A percentile compares a stretch with the other conserved stretches of the same genome.
Evolutionary conservation across 2,329 filamentous ascomycete species (phyloP).

Genomic region (Aspergillus eucalypticola): DNA sequence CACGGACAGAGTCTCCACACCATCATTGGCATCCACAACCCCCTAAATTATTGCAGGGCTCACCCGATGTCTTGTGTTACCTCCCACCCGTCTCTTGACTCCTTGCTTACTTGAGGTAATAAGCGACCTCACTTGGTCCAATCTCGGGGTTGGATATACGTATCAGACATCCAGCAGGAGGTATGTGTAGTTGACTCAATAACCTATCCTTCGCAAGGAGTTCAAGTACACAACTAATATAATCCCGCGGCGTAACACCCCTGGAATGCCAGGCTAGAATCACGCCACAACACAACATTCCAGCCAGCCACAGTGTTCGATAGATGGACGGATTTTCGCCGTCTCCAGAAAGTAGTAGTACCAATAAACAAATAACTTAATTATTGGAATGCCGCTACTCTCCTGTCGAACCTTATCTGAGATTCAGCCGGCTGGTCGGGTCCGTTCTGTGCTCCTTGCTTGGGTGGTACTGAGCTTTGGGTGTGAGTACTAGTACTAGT

Average conservation of each 20-base stretch:
- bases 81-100: neutral
- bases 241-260: no score
- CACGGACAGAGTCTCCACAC: neutral
- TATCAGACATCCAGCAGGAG: neutral
- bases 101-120: neutral
- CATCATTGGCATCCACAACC: neutral
- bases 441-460: neutral
- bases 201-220: neutral
- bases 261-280: neutral
- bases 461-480: neutral
- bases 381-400: neutral
- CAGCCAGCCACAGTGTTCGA: neutral
- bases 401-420: neutral
- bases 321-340: neutral
- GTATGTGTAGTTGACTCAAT: neutral
- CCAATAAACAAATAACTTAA: no score
- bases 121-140: neutral
- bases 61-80: neutral
- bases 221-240: neutral
- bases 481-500: neutral
- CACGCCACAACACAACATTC: neutral
- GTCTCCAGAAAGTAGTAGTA: neutral
- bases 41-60: neutral
- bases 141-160: neutral
- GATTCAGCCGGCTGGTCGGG: neutral